Evolutionary conservation across 768 basidiomycete species (phyloP).

Genomic region (Hysterangium stoloniferum): DNA sequence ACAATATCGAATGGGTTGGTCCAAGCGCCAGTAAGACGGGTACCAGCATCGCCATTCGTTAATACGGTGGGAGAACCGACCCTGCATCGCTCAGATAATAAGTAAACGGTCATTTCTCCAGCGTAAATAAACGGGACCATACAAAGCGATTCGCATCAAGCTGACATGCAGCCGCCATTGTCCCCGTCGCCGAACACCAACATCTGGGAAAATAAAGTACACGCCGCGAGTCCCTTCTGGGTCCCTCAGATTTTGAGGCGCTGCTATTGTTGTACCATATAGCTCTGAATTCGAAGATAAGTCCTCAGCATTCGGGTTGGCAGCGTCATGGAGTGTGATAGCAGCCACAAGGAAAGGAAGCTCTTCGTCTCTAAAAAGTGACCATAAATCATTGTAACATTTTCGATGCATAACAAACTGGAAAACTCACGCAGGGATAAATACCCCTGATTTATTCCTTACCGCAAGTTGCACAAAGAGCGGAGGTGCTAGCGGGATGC

Average conservation of each 20-base stretch:
- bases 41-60: slow-evolving; percentile 50
- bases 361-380: slow-evolving; percentile 60
- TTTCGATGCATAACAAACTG: slow-evolving; percentile 9
- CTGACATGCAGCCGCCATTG: slow-evolving; percentile 68
- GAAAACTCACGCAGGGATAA: slow-evolving; percentile 66
- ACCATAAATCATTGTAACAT: slow-evolving; percentile 16
- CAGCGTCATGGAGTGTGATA: slow-evolving; percentile 63
- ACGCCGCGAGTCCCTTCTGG: slow-evolving; percentile 73
- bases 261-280: slow-evolving; percentile 81
- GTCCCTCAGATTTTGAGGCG: slow-evolving; percentile 73
- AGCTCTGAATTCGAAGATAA: slow-evolving; percentile 59
- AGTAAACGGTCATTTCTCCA: neutral
- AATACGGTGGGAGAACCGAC: slow-evolving; percentile 44
- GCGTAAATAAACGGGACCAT: slow-evolving; percentile 26
- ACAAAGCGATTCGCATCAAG: slow-evolving; percentile 70
- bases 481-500: slow-evolving; percentile 78
- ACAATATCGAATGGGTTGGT: slow-evolving; percentile 77
- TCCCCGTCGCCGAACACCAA: slow-evolving; percentile 74
- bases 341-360: slow-evolving; percentile 84
- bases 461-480: slow-evolving; percentile 74
- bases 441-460: slow-evolving; percentile 61
- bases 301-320: slow-evolving; percentile 57
- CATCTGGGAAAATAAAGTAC: slow-evolving; percentile 88
- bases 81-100: slow-evolving; percentile 20
- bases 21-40: slow-evolving; percentile 59